A percentile compares a stretch with the other conserved stretches of the same genome.
Evolutionary conservation across 148 eudicot genomes (phyloP).

Genomic region (Cornus kousa): DNA sequence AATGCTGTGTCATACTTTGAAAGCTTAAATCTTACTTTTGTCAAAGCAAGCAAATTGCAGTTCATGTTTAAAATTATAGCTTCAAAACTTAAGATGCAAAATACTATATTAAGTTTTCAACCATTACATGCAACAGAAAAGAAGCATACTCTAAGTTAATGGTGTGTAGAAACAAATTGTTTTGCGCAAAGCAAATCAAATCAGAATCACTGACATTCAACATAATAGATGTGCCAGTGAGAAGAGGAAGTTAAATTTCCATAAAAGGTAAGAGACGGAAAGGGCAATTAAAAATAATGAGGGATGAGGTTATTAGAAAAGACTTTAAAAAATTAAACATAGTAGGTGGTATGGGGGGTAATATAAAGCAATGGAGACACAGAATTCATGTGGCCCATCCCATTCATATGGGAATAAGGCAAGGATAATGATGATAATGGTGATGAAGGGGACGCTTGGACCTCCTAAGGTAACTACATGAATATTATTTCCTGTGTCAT

Average conservation of each 20-base stretch:
- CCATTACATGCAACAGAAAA: not conserved
- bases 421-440: too few species aligned
- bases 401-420: too few species aligned
- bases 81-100: not conserved
- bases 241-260: too few species aligned
- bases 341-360: too few species aligned
- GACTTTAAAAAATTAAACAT: too few species aligned
- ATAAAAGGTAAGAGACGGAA: too few species aligned
- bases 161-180: not conserved
- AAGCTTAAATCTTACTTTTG: not conserved
- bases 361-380: too few species aligned
- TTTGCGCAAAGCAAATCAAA: not conserved
- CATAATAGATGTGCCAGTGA: not conserved
- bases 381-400: too few species aligned
- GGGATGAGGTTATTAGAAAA: too few species aligned
- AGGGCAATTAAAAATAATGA: too few species aligned
- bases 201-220: not conserved
- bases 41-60: not conserved
- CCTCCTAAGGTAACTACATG: not conserved
- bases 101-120: too few species aligned
- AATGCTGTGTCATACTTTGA: not conserved
- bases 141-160: not conserved
- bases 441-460: not conserved
- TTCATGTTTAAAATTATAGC: not conserved
- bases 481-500: not conserved